Evolutionary conservation across 2,329 filamentous ascomycete species (phyloP).

Genomic region (Hypoxylon sp.): DNA sequence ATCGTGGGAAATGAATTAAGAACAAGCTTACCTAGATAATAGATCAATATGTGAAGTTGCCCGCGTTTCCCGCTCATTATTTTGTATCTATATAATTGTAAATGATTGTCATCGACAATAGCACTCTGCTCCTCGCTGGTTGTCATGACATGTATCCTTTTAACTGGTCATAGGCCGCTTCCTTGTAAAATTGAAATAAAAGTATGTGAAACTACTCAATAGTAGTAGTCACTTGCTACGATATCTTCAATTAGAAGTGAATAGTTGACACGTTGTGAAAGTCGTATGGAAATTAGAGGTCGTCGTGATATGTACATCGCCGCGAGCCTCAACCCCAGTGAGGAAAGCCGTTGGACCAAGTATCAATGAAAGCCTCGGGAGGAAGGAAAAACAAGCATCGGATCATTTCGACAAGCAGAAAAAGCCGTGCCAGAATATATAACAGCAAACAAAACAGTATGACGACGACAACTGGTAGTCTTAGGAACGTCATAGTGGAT

Average conservation of each 20-base stretch:
- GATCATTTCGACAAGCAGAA: slow-evolving; percentile 3
- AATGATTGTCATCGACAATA: background rate
- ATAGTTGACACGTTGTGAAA: background rate
- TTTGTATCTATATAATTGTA: background rate
- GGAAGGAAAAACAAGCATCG: slow-evolving; percentile 4
- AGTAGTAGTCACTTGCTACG: background rate
- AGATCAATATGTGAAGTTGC: background rate
- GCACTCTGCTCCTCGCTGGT: too few species aligned
- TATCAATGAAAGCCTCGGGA: slow-evolving; percentile 1
- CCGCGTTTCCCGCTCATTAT: background rate
- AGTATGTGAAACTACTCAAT: background rate
- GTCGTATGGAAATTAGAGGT: background rate
- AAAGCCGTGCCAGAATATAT: slow-evolving; percentile 8
- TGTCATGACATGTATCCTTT: background rate
- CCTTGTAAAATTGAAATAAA: background rate
- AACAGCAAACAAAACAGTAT: background rate
- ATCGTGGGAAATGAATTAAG: background rate
- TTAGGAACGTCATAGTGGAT: background rate
- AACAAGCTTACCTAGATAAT: background rate
- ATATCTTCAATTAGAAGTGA: background rate
- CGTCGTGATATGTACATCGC: background rate
- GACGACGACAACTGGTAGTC: background rate
- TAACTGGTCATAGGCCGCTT: background rate
- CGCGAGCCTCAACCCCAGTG: background rate
- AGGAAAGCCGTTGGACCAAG: slow-evolving; percentile 9